Base-by-base conservation (phyloP, 1,284 basidiomycete genomes). In the Leccinum pachyderme region DNA sequence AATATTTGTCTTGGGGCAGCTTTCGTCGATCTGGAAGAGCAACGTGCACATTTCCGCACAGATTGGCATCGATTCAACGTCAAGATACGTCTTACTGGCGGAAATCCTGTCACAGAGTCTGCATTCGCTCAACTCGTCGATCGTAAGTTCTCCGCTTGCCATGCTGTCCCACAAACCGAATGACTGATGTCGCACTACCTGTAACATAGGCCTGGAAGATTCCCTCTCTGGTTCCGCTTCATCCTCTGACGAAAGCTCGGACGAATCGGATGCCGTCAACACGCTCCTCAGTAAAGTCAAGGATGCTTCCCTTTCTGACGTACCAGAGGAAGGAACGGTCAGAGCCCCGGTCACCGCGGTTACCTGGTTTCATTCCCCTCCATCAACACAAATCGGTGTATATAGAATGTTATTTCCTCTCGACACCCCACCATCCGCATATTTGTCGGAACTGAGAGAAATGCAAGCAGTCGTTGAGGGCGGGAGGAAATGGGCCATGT, bases 11-110 rank as follows among this genome's bases (percentile, higher is more conserved):
- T 86, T 6, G 87, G 85, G 2, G 78, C 81, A 2, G 66, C 75
- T 0, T 98, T 98, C 59, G 64, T 77, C 11, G 85, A 88, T 52
- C 82, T 96, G 3, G 83, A 91, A 29, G 89, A 91, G 52, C 94
- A 98, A 67, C 81, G 95, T 47, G 72, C 77, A 1, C 96, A 99
- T 72, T 98, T 93, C 71, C 87, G 89, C 64, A 93, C 92, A 28
- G 95, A 98, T 72, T 98, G 96, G 96, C 96, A 99, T 79, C 82
- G 95, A 52, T 98, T 97, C 75, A 99, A 99, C 68, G 91, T 95
- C 59, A 97, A 96, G 73, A 80, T 84, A 47, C 86, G 84, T 54
- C 73, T 94, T 33, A 75, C 75, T 52, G 83, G 86, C 15, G 79
- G 81, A 35, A 78, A 75, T 29, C 71, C 84, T 15, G 83, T 93